Percentiles rank a stretch among this genome's conserved stretches.
phyloP scores from a whole-genome alignment of 495 filamentous ascomycete species.

The Geoglossum glabrum region DNA sequence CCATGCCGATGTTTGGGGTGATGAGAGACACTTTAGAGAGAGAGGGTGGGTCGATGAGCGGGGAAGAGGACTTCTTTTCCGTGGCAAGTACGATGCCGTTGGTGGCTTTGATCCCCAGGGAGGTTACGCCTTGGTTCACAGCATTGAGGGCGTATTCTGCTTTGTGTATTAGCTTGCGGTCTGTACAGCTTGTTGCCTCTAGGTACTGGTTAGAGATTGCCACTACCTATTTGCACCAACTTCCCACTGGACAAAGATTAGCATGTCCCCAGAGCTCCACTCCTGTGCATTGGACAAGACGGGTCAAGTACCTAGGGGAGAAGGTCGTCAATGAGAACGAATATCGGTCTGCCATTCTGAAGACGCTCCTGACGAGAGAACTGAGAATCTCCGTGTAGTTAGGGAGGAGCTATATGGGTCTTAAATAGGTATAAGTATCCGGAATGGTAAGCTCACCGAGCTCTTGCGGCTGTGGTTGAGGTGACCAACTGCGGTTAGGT shows the following conservation, averaged over 20 bases:
- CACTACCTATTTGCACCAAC: conserved; percentile 61
- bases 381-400: background rate
- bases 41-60: conserved; percentile 80
- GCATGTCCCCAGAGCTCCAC: conserved; percentile 12
- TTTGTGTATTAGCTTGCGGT: conserved; percentile 1
- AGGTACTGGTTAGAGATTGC: conserved; percentile 8
- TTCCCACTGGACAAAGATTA: conserved; percentile 57
- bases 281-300: background rate
- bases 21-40: conserved; percentile 95
- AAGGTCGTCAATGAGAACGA: conserved; percentile 99
- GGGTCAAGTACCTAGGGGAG: conserved; percentile 69
- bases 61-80: conserved; percentile 97
- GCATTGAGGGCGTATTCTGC: conserved; percentile 97
- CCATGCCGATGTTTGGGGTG: conserved; percentile 99
- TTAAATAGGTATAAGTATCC: background rate
- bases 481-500: background rate
- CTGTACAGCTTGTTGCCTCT: background rate
- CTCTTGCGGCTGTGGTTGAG: background rate
- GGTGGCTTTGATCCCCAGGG: conserved; percentile 95
- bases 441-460: background rate
- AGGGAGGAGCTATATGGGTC: background rate
- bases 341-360: conserved; percentile 86
- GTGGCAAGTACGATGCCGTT: conserved; percentile 98
- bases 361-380: background rate
- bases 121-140: conserved; percentile 96